phyloP scores from a whole-genome alignment of 805 yeast species.

The Blastobotrys robertii region DNA sequence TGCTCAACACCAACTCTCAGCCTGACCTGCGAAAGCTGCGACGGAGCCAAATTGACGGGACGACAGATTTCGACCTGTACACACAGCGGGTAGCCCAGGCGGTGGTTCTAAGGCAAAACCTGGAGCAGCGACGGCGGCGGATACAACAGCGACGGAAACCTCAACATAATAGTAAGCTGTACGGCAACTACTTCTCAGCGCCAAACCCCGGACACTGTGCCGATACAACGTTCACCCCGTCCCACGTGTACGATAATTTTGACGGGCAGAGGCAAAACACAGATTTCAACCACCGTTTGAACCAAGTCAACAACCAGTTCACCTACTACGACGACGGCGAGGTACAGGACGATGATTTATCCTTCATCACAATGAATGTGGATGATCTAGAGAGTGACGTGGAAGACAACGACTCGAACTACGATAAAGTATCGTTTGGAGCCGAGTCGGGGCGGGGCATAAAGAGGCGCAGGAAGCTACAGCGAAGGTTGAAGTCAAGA shows the following conservation, averaged over 20 bases:
- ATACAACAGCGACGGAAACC: constrained; percentile 4
- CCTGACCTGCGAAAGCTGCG: constrained; percentile 2
- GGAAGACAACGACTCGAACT: constrained; percentile 10
- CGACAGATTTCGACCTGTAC: constrained; percentile 23
- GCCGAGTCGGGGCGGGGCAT: neutral
- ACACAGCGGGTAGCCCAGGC: constrained; percentile 21
- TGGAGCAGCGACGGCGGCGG: constrained; percentile 7
- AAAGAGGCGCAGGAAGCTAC: constrained; percentile 19
- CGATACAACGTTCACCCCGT: constrained; percentile 5
- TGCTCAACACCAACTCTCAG: constrained; percentile 3
- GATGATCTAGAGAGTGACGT: constrained; percentile 19
- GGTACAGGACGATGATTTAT: constrained; percentile 13
- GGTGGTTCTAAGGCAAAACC: constrained; percentile 13
- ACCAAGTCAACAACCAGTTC: constrained; percentile 14
- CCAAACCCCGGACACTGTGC: neutral
- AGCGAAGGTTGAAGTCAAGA: constrained; percentile 50
- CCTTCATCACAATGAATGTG: constrained; percentile 20
- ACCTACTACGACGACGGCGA: constrained; percentile 10
- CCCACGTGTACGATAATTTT: constrained; percentile 17
- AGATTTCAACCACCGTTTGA: constrained; percentile 16
- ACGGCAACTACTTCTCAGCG: constrained; percentile 17
- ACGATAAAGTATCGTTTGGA: neutral
- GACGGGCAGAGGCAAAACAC: constrained; percentile 17
- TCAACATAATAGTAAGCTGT: constrained; percentile 8
- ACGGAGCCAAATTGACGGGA: too few relatives aligned